Evolutionary conservation across 768 basidiomycete species (phyloP), one percentile per base, ranked within the genome.

Genomic region (Lactarius psammicola): DNA sequence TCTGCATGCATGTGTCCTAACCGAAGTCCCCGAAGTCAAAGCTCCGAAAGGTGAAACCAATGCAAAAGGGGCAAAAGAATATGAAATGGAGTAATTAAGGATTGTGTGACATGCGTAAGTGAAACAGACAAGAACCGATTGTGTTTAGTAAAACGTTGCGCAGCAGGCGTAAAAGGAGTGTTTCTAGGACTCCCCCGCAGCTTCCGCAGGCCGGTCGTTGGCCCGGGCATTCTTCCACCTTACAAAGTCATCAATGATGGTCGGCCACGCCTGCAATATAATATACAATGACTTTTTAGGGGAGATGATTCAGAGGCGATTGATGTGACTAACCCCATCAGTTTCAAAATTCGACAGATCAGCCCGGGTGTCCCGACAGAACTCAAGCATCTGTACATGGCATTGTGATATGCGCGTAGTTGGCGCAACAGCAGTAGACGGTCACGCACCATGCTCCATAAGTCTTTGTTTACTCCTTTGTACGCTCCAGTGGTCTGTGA

Each of bases 381-480:
- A 94, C 72, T 92, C 92, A 46, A 87, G 79, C 77, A 89, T 86
- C 90, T 92, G 72, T 8, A 61, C 60, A 51, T 46, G 33, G 6
- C 15, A 4, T 36, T n/a, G 23, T 33, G 30, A 56, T 60, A 59
- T 33, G 38, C 2, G 18, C 68, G 20, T 17, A 55, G 15, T 28
- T 28, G 28, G 28, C 23, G 46, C 20, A 28, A 53, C 13, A 30
- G 34, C 13, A 20, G 42, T 63, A 30, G 38, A 30, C 46, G 30
- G 46, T 42, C 33, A 77, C 81, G 17, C 66, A 89, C 91, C 92
- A 94, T 94, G 63, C 76, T 83, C 92, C 92, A 95, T 10, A 93
- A 76, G 76, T 95, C 92, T 72, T 90, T 90, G 75, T 92, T 94
- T 17, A 87, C 85, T 0, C 87, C 89, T 72, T 87, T 92, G 76